Conservation (phyloP, 2,329 filamentous ascomycete species). For the Monilinia fructicola region DNA sequence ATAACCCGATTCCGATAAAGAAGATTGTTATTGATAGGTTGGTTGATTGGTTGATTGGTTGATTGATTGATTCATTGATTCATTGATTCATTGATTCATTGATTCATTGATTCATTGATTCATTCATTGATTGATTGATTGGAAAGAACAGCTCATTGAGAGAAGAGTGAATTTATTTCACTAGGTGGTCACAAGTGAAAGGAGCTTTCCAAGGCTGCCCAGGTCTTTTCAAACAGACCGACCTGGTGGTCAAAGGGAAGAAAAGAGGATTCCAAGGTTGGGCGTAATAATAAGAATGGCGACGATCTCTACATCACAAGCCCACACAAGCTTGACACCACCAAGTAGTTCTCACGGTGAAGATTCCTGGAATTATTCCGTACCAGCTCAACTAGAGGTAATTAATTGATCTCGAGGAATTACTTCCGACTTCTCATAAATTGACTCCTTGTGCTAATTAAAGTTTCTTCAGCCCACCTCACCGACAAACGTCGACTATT, state of each 20-base stretch:
- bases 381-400: slow-evolving; percentile 37
- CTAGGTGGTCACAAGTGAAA: background rate
- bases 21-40: background rate
- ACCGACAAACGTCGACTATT: slow-evolving; percentile 10
- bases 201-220: no score
- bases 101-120: no score
- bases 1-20: background rate
- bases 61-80: background rate
- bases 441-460: slow-evolving; percentile 6
- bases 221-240: slow-evolving; percentile 2
- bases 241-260: background rate
- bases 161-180: background rate
- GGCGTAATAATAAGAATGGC: slow-evolving; percentile 38
- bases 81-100: no score
- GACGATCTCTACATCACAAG: slow-evolving; percentile 42
- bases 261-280: background rate
- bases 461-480: slow-evolving; percentile 14
- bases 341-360: slow-evolving; percentile 39
- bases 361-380: slow-evolving; percentile 39
- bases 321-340: slow-evolving; percentile 38
- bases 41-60: slow-evolving; percentile 1
- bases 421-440: background rate
- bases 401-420: slow-evolving; percentile 25
- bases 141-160: background rate
- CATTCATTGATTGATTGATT: background rate